phyloP scores from a whole-genome alignment of 164 flowering plant genomes.

The Magnolia changhungtana region DNA sequence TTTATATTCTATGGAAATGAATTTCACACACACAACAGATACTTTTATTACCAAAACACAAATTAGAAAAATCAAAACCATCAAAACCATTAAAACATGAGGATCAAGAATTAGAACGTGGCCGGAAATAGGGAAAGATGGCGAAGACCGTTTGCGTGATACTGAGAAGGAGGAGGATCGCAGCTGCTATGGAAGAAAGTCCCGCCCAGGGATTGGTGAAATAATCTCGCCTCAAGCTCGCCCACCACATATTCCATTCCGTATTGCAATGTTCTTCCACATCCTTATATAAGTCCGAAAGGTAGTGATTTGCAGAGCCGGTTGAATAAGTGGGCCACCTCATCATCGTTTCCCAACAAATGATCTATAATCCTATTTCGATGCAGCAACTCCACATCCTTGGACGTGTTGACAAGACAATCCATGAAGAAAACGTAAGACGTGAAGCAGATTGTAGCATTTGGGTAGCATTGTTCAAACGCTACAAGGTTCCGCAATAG shows the following conservation, averaged over 20 bases:
- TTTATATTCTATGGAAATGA: no score
- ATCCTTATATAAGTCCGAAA: constrained; percentile 20
- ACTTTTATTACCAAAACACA: no score
- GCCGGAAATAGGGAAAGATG: constrained; percentile 6
- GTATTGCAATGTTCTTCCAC: no score
- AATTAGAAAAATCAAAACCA: no score
- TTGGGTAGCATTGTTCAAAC: constrained; percentile 45
- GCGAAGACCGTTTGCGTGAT: constrained; percentile 15
- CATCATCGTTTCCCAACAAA: constrained; percentile 49
- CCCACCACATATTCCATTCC: no score
- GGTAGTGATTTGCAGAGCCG: constrained; percentile 36
- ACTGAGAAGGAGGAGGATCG: constrained; percentile 21
- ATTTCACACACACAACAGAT: no score
- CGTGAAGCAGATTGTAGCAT: constrained; percentile 41
- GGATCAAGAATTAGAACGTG: neutral
- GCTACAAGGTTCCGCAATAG: constrained; percentile 48
- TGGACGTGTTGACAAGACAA: constrained; percentile 41
- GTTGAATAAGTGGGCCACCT: constrained; percentile 49
- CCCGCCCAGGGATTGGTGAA: constrained; percentile 19
- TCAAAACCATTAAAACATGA: no score
- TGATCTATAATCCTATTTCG: constrained; percentile 39
- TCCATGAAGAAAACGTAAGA: constrained; percentile 54
- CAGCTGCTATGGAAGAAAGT: constrained; percentile 20
- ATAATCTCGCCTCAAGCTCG: no score
- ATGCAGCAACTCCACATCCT: constrained; percentile 41